Evolutionary conservation across 1,284 basidiomycete species (phyloP).

Genomic region (Papiliotrema flavescens): DNA sequence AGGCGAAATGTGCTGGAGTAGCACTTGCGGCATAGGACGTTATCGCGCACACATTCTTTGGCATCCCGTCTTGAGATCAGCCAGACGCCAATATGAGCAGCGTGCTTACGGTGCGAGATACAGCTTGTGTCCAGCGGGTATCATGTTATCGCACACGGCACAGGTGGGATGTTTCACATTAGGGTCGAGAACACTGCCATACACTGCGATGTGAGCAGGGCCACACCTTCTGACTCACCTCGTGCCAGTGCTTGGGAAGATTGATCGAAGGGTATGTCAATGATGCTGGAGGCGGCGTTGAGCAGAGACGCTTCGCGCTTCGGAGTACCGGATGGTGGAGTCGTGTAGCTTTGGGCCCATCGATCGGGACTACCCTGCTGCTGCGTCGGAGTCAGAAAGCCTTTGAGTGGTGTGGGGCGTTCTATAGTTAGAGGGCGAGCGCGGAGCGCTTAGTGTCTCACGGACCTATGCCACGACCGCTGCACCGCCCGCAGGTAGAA

Average conservation of each 20-base stretch:
- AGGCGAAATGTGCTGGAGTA: slow-evolving; percentile 5
- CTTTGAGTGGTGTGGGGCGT: slow-evolving; percentile 1
- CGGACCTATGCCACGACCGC: slow-evolving; percentile 12
- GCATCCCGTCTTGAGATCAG: neutral
- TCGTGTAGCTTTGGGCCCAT: slow-evolving; percentile 12
- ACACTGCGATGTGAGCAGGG: slow-evolving; percentile 1
- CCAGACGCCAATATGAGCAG: neutral
- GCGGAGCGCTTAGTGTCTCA: neutral
- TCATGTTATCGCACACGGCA: neutral
- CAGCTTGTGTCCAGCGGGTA: slow-evolving; percentile 7
- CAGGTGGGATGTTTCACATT: slow-evolving; percentile 7
- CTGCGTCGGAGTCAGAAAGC: slow-evolving; percentile 6
- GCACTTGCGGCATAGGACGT: slow-evolving; percentile 10
- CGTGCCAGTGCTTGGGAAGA: neutral
- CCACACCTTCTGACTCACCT: neutral
- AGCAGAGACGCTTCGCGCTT: neutral
- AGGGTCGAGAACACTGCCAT: slow-evolving; percentile 7
- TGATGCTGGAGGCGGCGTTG: neutral
- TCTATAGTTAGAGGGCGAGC: slow-evolving; percentile 1
- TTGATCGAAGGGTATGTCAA: neutral
- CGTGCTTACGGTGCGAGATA: slow-evolving; percentile 11
- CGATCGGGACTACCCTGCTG: slow-evolving; percentile 9
- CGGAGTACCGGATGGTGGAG: neutral
- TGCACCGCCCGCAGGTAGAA: slow-evolving; percentile 5
- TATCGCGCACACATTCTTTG: neutral